phyloP scores from a whole-genome alignment of 1,139 yeast species.

The Kurtzmaniella quercitrusa region DNA sequence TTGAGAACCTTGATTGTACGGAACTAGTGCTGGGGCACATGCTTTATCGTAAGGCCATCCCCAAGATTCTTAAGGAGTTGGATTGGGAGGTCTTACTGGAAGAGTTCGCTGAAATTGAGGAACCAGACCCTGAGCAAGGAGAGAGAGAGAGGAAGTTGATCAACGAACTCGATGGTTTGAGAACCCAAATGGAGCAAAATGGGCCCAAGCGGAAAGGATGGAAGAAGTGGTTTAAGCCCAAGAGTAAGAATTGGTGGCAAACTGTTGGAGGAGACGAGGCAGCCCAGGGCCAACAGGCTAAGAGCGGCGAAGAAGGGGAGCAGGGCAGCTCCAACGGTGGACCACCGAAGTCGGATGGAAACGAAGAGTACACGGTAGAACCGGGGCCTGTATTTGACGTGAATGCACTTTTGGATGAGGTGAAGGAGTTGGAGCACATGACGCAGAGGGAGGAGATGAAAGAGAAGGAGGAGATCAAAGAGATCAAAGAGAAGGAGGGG shows the following conservation, averaged over 20 bases:
- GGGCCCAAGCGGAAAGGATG: slow-evolving; percentile 41
- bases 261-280: slow-evolving; percentile 44
- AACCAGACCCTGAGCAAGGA: slow-evolving; percentile 86
- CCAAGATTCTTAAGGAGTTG: slow-evolving; percentile 60
- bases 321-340: not conserved
- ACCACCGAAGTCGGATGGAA: slow-evolving; percentile 2
- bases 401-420: slow-evolving; percentile 42
- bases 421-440: slow-evolving; percentile 37
- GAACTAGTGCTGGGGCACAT: slow-evolving; percentile 90
- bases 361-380: slow-evolving; percentile 7
- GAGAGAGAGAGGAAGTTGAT: slow-evolving; percentile 79
- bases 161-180: slow-evolving; percentile 80
- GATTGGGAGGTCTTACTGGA: slow-evolving; percentile 86
- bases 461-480: slow-evolving; percentile 1
- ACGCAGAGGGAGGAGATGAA: slow-evolving; percentile 8
- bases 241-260: slow-evolving; percentile 88
- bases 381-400: slow-evolving; percentile 38
- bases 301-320: slow-evolving; percentile 10
- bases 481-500: too few relatives aligned
- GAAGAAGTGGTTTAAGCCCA: slow-evolving; percentile 69
- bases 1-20: slow-evolving; percentile 86
- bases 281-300: slow-evolving; percentile 7
- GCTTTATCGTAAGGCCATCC: slow-evolving; percentile 94
- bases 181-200: slow-evolving; percentile 46
- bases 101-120: slow-evolving; percentile 93